These are phyloP conservation scores for Neolentinus lepideus DNA, from an alignment of 1,284 basidiomycete genomes.

Conservation along the genomic window DNA sequence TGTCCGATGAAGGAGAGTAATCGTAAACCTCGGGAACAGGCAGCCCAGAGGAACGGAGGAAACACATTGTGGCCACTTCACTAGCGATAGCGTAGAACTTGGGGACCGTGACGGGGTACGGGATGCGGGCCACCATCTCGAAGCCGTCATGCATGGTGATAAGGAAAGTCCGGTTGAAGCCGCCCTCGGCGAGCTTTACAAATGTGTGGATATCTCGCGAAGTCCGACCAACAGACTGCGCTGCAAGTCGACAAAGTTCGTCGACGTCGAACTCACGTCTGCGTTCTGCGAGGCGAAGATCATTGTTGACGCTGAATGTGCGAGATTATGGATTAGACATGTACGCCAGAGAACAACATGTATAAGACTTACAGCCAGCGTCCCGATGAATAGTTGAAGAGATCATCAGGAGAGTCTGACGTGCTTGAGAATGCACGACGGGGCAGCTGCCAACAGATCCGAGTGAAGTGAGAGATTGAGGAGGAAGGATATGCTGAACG, in stretches of 20 bases:
- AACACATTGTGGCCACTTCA: constrained; percentile 39
- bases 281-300: constrained; percentile 37
- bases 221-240: constrained; percentile 31
- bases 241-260: constrained; percentile 36
- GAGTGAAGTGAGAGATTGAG: neutral
- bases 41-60: constrained; percentile 37
- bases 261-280: constrained; percentile 32
- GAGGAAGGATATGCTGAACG: neutral
- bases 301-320: constrained; percentile 30
- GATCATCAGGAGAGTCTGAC: constrained; percentile 21
- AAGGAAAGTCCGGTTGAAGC: constrained; percentile 34
- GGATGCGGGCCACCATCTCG: constrained; percentile 40
- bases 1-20: constrained; percentile 41
- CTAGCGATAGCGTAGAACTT: constrained; percentile 37
- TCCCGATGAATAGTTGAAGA: constrained; percentile 34
- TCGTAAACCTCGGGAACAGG: constrained; percentile 42
- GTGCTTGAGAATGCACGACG: constrained; percentile 17
- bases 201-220: constrained; percentile 28
- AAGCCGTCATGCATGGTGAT: constrained; percentile 36
- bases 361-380: constrained; percentile 34
- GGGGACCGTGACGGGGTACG: constrained; percentile 35
- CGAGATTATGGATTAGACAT: constrained; percentile 20
- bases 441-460: neutral
- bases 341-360: constrained; percentile 18
- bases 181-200: constrained; percentile 36